A percentile compares a stretch with the other conserved stretches of the same genome.
Conservation (phyloP, 2,329 filamentous ascomycete genomes). For the Rhytidhysteron rufulum region DNA sequence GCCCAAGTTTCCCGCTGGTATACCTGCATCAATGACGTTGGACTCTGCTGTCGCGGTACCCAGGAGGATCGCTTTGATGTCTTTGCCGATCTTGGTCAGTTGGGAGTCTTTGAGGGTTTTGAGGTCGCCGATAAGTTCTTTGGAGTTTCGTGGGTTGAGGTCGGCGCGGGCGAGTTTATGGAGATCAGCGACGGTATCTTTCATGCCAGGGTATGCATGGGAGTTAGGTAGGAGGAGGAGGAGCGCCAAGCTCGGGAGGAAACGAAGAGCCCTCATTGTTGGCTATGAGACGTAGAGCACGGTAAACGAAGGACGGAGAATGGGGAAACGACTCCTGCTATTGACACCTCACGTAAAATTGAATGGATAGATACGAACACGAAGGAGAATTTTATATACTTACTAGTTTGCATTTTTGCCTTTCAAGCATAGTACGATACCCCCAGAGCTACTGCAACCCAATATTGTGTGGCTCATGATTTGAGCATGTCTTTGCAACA, state of each 20-base stretch:
- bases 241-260: slow-evolving; percentile 16
- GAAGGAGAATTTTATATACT: no score
- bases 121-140: slow-evolving; percentile 33
- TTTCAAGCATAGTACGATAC: no score
- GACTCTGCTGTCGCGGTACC: slow-evolving; percentile 21
- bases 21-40: slow-evolving; percentile 16
- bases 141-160: slow-evolving; percentile 21
- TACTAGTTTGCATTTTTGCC: no score
- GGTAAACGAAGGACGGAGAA: no score
- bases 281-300: background rate
- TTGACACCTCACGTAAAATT: no score
- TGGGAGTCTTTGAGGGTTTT: slow-evolving; percentile 25
- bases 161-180: slow-evolving; percentile 14
- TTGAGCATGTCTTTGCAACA: no score
- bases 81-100: slow-evolving; percentile 28
- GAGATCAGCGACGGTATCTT: slow-evolving; percentile 16
- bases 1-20: slow-evolving; percentile 26
- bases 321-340: no score
- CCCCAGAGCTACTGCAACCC: no score
- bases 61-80: slow-evolving; percentile 31
- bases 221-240: slow-evolving; percentile 10
- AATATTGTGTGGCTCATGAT: no score
- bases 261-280: slow-evolving; percentile 12
- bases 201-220: slow-evolving; percentile 28
- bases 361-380: no score